Base-by-base conservation (phyloP, 2,329 filamentous ascomycete species). In the Macrophomina tecta region DNA sequence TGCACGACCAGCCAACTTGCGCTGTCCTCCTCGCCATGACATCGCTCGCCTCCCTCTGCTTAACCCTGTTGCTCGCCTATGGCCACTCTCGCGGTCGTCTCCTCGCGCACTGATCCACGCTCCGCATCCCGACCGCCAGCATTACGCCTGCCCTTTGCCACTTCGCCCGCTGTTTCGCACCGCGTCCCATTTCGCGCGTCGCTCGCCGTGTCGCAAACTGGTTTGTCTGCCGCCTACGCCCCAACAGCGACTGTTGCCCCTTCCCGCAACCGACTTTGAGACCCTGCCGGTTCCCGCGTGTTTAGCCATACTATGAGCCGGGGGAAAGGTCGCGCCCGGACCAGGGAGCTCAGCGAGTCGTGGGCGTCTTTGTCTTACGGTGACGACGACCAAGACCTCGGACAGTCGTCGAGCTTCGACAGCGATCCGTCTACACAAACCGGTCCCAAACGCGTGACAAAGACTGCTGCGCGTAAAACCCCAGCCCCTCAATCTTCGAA, bases 351-450 rank as follows among this genome's bases (percentile, higher is more conserved):
- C 23, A 73, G 72, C 12, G 75, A 77, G 48, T 77, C 75, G 4
- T 78, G 76, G 76, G 74, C 74, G 45, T 73, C 73, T 51, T 70
- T 77, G 34, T 72, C 74, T 28, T 67, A 68, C 34, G 67, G 69
- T 61, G 69, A 75, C 38, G 67, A 71, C 36, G 69, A 70, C 32
- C 42, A 46, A 11, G 67, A 70, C 40, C 64, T 68, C 6, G 69
- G 69, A 64, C 70, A 73, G 32, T 72, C 71, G 9, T 58, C 52
- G 7, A 18, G 48, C 34, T 11, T 23, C 9, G 63, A 56, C n/a
- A 49, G 53, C 52, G 63, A 65, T 32, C 16, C 40, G 14, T 42
- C 42, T 3, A 0, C 16, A 42, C 12, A 36, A 51, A 56, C 40
- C 14, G 14, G 32, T 30, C 28, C 11, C 16, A 34, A 58, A 32